Conservation (phyloP, 352 stramenopile genomes). For the Phytophthora hibernalis region DNA sequence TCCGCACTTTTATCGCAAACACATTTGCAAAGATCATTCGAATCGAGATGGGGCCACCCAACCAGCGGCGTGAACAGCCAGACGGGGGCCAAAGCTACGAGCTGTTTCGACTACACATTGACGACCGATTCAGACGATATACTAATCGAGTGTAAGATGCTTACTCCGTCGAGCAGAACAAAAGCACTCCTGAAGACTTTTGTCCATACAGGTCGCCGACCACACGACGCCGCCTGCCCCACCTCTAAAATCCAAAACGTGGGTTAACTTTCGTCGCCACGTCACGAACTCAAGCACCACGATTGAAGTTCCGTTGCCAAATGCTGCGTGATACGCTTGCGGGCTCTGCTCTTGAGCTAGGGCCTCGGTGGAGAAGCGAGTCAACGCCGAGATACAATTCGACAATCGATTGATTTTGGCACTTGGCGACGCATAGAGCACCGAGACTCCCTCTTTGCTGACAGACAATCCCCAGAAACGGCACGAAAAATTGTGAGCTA, state of each 20-base stretch:
- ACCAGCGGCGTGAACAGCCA: too few relatives aligned
- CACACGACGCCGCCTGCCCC: too few relatives aligned
- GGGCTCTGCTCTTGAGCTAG: not conserved
- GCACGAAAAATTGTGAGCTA: not conserved
- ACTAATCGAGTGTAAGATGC: too few relatives aligned
- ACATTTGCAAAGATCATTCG: too few relatives aligned
- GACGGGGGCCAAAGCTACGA: too few relatives aligned
- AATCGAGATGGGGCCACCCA: too few relatives aligned
- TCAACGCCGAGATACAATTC: constrained; percentile 10
- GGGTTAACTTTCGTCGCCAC: not conserved
- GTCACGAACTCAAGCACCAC: not conserved
- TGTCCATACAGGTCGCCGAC: too few relatives aligned
- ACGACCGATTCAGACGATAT: too few relatives aligned
- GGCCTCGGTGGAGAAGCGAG: constrained; percentile 4
- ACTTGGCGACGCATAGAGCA: not conserved
- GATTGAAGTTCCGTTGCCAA: not conserved
- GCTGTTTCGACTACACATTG: too few relatives aligned
- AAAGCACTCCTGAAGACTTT: too few relatives aligned
- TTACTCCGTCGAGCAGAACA: too few relatives aligned
- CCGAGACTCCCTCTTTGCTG: not conserved
- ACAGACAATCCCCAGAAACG: not conserved
- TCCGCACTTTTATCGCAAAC: too few relatives aligned
- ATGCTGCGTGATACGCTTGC: not conserved
- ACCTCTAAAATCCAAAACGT: not conserved
- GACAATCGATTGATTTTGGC: constrained; percentile 20